These are phyloP conservation scores for Ganoderma lingzhi DNA, from an alignment of 1,284 basidiomycete species.

Conservation along the genomic window DNA sequence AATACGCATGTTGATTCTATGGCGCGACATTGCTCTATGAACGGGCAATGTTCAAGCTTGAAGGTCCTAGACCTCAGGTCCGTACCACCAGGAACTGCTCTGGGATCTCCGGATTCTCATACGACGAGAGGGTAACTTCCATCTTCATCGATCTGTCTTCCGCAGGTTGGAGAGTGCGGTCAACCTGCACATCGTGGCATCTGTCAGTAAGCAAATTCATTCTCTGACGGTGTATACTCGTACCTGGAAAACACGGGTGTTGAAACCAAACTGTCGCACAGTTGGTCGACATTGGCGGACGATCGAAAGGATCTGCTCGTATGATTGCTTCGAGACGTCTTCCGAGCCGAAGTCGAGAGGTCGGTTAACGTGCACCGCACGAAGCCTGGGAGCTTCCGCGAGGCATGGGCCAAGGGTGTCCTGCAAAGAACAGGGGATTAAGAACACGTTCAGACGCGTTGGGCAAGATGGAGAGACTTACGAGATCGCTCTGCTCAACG, in stretches of 20 bases:
- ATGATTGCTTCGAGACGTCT: constrained; percentile 33
- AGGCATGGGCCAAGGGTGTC: constrained; percentile 42
- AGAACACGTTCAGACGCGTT: not conserved
- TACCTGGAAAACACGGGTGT: constrained; percentile 57
- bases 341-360: constrained; percentile 47
- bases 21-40: not conserved
- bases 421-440: constrained; percentile 40
- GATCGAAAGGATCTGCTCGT: constrained; percentile 37
- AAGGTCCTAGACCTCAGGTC: constrained; percentile 47
- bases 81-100: constrained; percentile 76
- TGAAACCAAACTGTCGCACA: constrained; percentile 47
- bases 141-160: constrained; percentile 48
- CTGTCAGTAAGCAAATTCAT: not conserved
- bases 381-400: constrained; percentile 48
- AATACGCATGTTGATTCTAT: not conserved
- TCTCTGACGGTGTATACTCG: constrained; percentile 23
- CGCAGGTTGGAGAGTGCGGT: constrained; percentile 46
- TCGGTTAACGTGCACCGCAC: constrained; percentile 61
- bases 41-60: not conserved
- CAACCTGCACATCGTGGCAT: constrained; percentile 50
- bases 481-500: constrained; percentile 55
- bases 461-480: constrained; percentile 33
- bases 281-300: constrained; percentile 40
- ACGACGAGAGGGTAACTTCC: constrained; percentile 54
- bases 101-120: constrained; percentile 72